Evolutionary conservation across 1,284 basidiomycete species (phyloP).

Genomic region (Fomitopsis schrenkii): DNA sequence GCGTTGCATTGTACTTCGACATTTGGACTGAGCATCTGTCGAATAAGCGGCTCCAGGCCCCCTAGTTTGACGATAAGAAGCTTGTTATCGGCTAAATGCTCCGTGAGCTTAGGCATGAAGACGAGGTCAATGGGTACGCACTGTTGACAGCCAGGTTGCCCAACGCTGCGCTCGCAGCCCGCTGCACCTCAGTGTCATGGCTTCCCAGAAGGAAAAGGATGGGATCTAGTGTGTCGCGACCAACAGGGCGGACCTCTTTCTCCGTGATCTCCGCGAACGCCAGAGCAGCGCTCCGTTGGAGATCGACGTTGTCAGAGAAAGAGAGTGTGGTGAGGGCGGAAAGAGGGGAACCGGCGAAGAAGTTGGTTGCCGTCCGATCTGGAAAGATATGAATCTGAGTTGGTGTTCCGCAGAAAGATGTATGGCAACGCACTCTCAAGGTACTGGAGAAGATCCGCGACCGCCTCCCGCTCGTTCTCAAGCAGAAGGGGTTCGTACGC

Average conservation of each 20-base stretch:
- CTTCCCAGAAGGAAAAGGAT: slow-evolving; percentile 97
- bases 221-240: slow-evolving; percentile 96
- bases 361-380: slow-evolving; percentile 96
- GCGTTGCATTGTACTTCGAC: slow-evolving; percentile 99
- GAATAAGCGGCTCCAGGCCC: slow-evolving; percentile 95
- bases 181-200: slow-evolving; percentile 98
- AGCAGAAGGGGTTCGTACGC: slow-evolving; percentile 91
- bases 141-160: slow-evolving; percentile 99
- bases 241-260: slow-evolving; percentile 97
- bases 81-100: slow-evolving; percentile 89
- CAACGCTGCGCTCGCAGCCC: slow-evolving; percentile 96
- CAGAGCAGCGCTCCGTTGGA: slow-evolving; percentile 96
- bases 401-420: background rate
- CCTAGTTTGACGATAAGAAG: slow-evolving; percentile 97
- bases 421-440: slow-evolving; percentile 83
- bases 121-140: slow-evolving; percentile 40
- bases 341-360: slow-evolving; percentile 91
- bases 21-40: slow-evolving; percentile 99
- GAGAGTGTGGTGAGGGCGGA: slow-evolving; percentile 94
- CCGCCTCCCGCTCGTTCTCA: slow-evolving; percentile 98
- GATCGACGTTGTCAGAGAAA: slow-evolving; percentile 98
- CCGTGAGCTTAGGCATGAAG: slow-evolving; percentile 2
- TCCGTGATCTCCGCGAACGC: slow-evolving; percentile 99
- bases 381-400: slow-evolving; percentile 7
- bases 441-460: slow-evolving; percentile 96